Percentiles rank a stretch among this genome's conserved stretches.
Conservation (phyloP, 2,329 filamentous ascomycete genomes). For the Colletotrichum salicis region DNA sequence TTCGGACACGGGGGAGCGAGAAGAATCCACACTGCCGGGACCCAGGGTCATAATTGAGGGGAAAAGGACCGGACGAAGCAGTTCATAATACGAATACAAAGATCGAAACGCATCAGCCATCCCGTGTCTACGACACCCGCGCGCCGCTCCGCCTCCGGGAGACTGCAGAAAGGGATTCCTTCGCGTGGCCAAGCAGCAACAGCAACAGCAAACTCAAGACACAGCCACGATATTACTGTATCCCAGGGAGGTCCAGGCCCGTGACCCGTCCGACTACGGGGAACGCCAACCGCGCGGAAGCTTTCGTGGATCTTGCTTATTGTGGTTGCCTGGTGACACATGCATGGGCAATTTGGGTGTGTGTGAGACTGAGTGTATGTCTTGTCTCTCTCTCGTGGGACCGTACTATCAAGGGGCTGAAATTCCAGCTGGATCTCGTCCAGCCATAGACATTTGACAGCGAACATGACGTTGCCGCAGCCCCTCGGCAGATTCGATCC, state of each 20-base stretch:
- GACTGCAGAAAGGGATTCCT: neutral
- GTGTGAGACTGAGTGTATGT: neutral
- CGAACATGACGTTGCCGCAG: slow-evolving; percentile 6
- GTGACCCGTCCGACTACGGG: neutral
- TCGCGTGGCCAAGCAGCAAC: neutral
- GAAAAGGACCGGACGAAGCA: neutral
- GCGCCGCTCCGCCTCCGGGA: neutral
- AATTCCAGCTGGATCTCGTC: slow-evolving; percentile 14
- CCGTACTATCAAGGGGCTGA: neutral
- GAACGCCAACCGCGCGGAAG: neutral
- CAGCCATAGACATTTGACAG: neutral
- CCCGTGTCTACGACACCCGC: neutral
- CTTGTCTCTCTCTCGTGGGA: neutral
- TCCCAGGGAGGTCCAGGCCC: neutral
- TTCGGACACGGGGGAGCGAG: neutral
- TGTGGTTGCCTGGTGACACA: slow-evolving; percentile 14
- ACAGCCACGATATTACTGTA: neutral
- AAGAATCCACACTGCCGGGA: neutral
- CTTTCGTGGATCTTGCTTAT: neutral
- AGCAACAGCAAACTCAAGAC: neutral
- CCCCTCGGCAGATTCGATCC: slow-evolving; percentile 9
- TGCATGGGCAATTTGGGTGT: slow-evolving; percentile 8
- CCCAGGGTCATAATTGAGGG: no score
- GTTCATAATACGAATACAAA: neutral
- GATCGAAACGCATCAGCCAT: neutral